Percentiles rank a stretch among this genome's conserved stretches.
These are phyloP conservation scores for Yamadazyma buinensis DNA, from an alignment of 1,139 yeast species.

Conservation along the genomic window DNA sequence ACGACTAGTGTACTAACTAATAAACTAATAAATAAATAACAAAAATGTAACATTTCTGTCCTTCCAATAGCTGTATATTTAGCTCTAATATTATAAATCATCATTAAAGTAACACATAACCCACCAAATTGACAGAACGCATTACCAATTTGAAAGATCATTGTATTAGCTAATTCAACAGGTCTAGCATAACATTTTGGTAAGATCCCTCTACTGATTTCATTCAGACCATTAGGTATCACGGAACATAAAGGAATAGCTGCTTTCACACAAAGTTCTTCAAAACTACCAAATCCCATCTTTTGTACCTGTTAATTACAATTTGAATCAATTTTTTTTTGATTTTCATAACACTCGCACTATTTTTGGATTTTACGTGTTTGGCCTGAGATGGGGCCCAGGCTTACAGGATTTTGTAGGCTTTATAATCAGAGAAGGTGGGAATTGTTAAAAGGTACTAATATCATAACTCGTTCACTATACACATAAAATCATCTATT, in stretches of 20 bases:
- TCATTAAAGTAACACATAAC: conserved; percentile 58
- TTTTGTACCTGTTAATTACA: not conserved
- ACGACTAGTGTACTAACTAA: conserved; percentile 68
- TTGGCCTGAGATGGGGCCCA: too few species aligned
- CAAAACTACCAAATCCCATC: conserved; percentile 69
- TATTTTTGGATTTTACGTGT: too few species aligned
- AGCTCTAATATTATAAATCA: conserved; percentile 73
- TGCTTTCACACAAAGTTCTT: conserved; percentile 59
- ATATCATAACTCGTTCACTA: too few species aligned
- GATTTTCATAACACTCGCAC: too few species aligned
- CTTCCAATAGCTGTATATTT: conserved; percentile 95
- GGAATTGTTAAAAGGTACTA: too few species aligned
- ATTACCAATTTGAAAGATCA: conserved; percentile 87
- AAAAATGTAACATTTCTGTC: conserved; percentile 75
- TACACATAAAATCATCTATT: too few species aligned
- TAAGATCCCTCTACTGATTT: conserved; percentile 53
- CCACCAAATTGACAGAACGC: conserved; percentile 82
- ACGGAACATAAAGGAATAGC: conserved; percentile 79
- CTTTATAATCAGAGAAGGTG: too few species aligned
- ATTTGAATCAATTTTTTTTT: not conserved
- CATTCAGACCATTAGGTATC: conserved; percentile 29
- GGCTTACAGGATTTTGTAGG: too few species aligned
- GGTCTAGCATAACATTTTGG: conserved; percentile 83
- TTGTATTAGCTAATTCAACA: conserved; percentile 83
- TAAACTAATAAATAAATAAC: conserved; percentile 56